Base-by-base conservation (phyloP, 805 yeast genomes). In the Helenozyma rhizophorensis region DNA sequence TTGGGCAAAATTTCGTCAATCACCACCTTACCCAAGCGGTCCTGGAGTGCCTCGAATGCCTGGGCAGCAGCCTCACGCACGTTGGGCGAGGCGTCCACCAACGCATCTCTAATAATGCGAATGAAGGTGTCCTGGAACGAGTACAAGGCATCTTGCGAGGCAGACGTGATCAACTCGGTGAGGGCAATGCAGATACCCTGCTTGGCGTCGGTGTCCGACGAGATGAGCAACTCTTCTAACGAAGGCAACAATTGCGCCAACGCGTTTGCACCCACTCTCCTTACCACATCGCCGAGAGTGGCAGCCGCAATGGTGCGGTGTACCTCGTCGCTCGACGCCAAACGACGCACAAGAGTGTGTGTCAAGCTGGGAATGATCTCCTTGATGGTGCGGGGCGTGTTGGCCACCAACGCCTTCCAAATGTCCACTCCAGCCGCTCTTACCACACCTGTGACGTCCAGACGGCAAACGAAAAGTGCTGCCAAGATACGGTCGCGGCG, bases 161-260 rank as follows among this genome's bases (percentile, higher is more conserved):
- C 75, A 0, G 96, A 83, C 43, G 77, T 80, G 42, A 89, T 78
- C 41, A 93, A 76, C 56, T 89, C 97, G 27, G 79, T 75, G 30
- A 88, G 68, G 7, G 98, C 98, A 56, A 90, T 78, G 68, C 98
- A 93, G 32, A 93, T 86, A 68, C 99, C 99, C 65, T 89, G 95
- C 54, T 84, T 85, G 23, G 95, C 82, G 54, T 82, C 93, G n/a
- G 84, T 65, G 49, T 83, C 93, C 19, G 74, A 53, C n/a, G 70
- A 64, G 11, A 66, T 51, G 42, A 83, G 62, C 1, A 86, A 73
- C 24, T 72, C 74, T 45, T 85, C 83, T 48, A 90, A 66, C 4
- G 94, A 83, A 26, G 98, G 98, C 39, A 93, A 66, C 41, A 93
- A 64, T 54, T 84, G 87, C 2, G 86, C 68, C 42, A 93, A 71